Evolutionary conservation across 1,139 yeast species (phyloP), one percentile per base, ranked within the genome.

Genomic region (Debaryomycetaceae sp.): DNA sequence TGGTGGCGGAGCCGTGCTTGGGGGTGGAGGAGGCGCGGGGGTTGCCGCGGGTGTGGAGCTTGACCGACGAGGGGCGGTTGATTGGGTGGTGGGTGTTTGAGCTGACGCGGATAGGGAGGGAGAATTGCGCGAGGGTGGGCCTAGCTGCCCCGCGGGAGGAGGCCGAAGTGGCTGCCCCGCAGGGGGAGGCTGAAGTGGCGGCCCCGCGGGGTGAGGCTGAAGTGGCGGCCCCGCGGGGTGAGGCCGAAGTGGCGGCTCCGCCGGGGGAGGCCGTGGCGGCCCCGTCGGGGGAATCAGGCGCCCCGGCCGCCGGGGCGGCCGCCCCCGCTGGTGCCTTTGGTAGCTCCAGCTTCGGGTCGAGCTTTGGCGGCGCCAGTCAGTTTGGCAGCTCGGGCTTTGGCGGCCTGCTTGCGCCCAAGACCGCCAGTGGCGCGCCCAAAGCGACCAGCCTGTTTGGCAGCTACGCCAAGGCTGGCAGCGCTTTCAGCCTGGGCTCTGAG

Each of bases 81-180:
- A 53, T 75, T 28, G 65, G 73, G 3, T 83, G 91, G 85, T 73
- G 83, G 58, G 47, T 84, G 2, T 77, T 75, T 47, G 74, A 77
- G 39, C 57, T 68, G 11, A 43, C 5, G 5, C n/a, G n/a, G n/a
- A n/a, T n/a, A n/a, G n/a, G n/a, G n/a, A n/a, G n/a, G n/a, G n/a
- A n/a, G n/a, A n/a, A n/a, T n/a, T n/a, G n/a, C n/a, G n/a, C n/a
- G n/a, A n/a, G n/a, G n/a, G n/a, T n/a, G n/a, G n/a, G n/a, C n/a
- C n/a, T n/a, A n/a, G n/a, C n/a, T n/a, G n/a, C n/a, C n/a, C n/a
- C 39, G 42, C 25, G 53, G 45, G 3, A n/a, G n/a, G n/a, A n/a
- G n/a, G n/a, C n/a, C n/a, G n/a, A n/a, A n/a, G n/a, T n/a, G n/a
- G n/a, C n/a, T n/a, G n/a, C n/a, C n/a, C n/a, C n/a, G n/a, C n/a